Evolutionary conservation across 2,329 filamentous ascomycete species (phyloP).

Genomic region (Bipolaris cookei): DNA sequence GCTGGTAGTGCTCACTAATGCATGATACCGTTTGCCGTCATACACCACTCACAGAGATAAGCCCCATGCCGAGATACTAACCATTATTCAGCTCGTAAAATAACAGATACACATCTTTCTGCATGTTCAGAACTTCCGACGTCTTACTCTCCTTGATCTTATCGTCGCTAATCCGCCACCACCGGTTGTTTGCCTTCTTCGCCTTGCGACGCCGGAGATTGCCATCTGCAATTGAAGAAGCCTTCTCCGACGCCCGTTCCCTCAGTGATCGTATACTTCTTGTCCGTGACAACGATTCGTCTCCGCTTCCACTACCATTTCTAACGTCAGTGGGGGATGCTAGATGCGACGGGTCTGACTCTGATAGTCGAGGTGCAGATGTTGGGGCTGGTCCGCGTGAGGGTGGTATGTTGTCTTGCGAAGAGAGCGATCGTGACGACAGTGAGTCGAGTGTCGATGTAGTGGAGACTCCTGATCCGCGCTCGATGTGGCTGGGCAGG

Average conservation of each 20-base stretch:
- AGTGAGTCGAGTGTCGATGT: slow-evolving; percentile 36
- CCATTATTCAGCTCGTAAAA: slow-evolving; percentile 88
- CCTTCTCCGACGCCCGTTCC: slow-evolving; percentile 40
- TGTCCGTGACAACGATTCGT: slow-evolving; percentile 30
- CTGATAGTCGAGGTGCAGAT: slow-evolving; percentile 39
- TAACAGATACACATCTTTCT: slow-evolving; percentile 91
- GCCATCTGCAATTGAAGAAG: slow-evolving; percentile 54
- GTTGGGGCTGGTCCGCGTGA: slow-evolving; percentile 38
- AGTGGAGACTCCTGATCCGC: slow-evolving; percentile 29
- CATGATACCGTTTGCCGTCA: background rate
- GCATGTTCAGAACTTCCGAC: slow-evolving; percentile 87
- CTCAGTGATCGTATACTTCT: slow-evolving; percentile 41
- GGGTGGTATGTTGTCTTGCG: slow-evolving; percentile 38
- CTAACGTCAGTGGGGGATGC: slow-evolving; percentile 22
- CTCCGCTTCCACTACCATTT: slow-evolving; percentile 17
- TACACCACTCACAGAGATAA: background rate
- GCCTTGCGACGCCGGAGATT: slow-evolving; percentile 58
- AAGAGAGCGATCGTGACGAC: slow-evolving; percentile 43
- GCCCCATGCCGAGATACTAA: background rate
- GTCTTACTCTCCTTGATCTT: slow-evolving; percentile 96
- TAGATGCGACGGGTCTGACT: slow-evolving; percentile 30
- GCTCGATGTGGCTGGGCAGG: slow-evolving; percentile 33
- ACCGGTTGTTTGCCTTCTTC: slow-evolving; percentile 72
- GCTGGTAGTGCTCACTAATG: background rate
- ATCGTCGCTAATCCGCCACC: slow-evolving; percentile 98